Conservation (phyloP, 73 alveolate species). For the Blepharisma japonicum region DNA sequence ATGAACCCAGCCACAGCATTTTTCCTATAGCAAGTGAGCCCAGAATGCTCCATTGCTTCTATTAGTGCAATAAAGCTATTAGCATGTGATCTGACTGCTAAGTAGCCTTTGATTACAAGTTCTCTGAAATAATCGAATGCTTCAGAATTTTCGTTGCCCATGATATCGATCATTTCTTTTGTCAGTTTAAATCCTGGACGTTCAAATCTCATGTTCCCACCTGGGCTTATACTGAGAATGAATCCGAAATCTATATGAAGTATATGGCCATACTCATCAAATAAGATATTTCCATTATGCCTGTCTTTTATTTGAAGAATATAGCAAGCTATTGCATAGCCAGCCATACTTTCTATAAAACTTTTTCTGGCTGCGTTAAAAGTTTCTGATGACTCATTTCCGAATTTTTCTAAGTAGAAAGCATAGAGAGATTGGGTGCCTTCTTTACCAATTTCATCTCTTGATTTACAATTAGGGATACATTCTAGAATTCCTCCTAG, state of each 20-base stretch:
- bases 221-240: slow-evolving; percentile 72
- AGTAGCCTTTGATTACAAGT: slow-evolving; percentile 60
- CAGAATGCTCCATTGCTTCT: slow-evolving; percentile 41
- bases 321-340: slow-evolving; percentile 93
- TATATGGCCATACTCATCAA: slow-evolving; percentile 91
- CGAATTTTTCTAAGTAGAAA: slow-evolving; percentile 20
- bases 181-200: slow-evolving; percentile 95
- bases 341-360: slow-evolving; percentile 95
- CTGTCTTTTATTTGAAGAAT: slow-evolving; percentile 93
- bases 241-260: slow-evolving; percentile 98
- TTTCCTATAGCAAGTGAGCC: slow-evolving; percentile 25
- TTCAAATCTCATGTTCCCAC: slow-evolving; percentile 95
- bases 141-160: slow-evolving; percentile 80
- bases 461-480: slow-evolving; percentile 22
- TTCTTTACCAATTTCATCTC: slow-evolving; percentile 31
- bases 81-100: slow-evolving; percentile 50
- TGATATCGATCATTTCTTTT: slow-evolving; percentile 82
- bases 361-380: slow-evolving; percentile 90
- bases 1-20: slow-evolving; percentile 10
- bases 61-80: slow-evolving; percentile 59
- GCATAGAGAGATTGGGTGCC: background rate
- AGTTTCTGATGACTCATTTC: slow-evolving; percentile 1
- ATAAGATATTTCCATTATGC: slow-evolving; percentile 96
- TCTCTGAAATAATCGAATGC: slow-evolving; percentile 44
- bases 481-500: slow-evolving; percentile 29